Base-by-base conservation (phyloP, 2,329 filamentous ascomycete genomes). In the Talaromyces sp. region DNA sequence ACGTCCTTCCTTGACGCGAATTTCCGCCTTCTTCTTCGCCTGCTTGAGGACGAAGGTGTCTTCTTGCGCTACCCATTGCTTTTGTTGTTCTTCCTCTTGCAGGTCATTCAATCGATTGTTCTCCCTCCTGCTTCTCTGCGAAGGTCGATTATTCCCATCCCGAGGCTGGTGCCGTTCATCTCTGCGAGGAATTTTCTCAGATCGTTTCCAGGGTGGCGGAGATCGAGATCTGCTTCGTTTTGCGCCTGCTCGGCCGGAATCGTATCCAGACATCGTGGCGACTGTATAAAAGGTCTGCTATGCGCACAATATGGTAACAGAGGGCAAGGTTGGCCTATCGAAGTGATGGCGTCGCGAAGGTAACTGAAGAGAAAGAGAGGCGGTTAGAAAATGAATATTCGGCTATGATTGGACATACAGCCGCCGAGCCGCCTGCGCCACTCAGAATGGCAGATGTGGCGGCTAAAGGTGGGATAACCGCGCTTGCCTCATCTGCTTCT, bases 21-120 rank as follows among this genome's bases (percentile, higher is more conserved):
- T 96, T 66, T 93, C 91, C 49, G 95, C 93, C 81, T 97, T 98
- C 81, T 96, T 98, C 82, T 98, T 99, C 54, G 93, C 90, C 78
- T 99, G 95, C 76, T 92, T 93, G 71, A 99, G 81, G 61, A 98
- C 95, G 71, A 99, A 99, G 66, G 89, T 88, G 79, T 99, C 95
- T 75, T 99, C 95, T 69, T 96, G 91, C 58, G 93, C 91, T 22
- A 98, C 91, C 82, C 95, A 99, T 71, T 89, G 84, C 28, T 87
- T 83, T 66, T 88, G 89, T 71, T 92, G 88, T 71, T 93, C 88
- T 69, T 92, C 90, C 72, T 92, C 85, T 62, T 88, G 89, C 64
- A 91, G 77, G 69, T 81, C 77, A 61, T 82, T 82, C 57, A 80
- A 69, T 5, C 76, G 76, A 56, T 78, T 72, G 65, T 81, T 79